Percentiles rank a stretch among this genome's conserved stretches.
phyloP scores from a whole-genome alignment of 2,329 filamentous ascomycete genomes.

The Ceratocystis ficicola region DNA sequence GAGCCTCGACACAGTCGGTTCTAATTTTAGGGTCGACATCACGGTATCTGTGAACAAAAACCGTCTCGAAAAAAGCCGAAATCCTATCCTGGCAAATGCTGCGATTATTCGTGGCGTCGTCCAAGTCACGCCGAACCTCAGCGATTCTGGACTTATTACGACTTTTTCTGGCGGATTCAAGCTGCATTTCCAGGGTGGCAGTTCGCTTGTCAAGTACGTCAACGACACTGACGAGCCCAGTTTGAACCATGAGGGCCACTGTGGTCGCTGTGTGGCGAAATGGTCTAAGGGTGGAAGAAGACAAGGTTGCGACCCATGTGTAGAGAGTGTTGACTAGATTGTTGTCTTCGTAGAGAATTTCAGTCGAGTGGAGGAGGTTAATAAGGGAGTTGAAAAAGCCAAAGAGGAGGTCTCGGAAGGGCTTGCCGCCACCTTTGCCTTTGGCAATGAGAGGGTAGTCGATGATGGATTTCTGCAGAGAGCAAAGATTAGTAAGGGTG shows the following conservation, averaged over 20 bases:
- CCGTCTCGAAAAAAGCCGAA: slow-evolving; percentile 76
- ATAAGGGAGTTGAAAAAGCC: slow-evolving; percentile 71
- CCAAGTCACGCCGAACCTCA: slow-evolving; percentile 59
- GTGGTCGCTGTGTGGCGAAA: slow-evolving; percentile 92
- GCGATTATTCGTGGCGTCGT: slow-evolving; percentile 57
- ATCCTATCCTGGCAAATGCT: slow-evolving; percentile 60
- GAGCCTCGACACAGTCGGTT: slow-evolving; percentile 72
- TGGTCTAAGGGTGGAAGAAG: slow-evolving; percentile 71
- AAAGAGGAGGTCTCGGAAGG: slow-evolving; percentile 66
- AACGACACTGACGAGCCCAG: slow-evolving; percentile 61
- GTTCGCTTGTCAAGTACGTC: slow-evolving; percentile 58
- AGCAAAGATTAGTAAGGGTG: background rate
- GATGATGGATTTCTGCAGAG: slow-evolving; percentile 54
- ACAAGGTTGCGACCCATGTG: slow-evolving; percentile 83
- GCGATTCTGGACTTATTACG: slow-evolving; percentile 69
- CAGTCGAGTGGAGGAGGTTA: slow-evolving; percentile 67
- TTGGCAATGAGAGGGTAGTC: slow-evolving; percentile 88
- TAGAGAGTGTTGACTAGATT: slow-evolving; percentile 78
- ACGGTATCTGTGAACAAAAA: slow-evolving; percentile 91
- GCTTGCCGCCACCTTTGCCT: slow-evolving; percentile 53
- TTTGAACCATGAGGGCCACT: slow-evolving; percentile 67
- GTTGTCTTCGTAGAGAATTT: slow-evolving; percentile 62
- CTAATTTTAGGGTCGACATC: slow-evolving; percentile 85
- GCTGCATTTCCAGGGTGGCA: slow-evolving; percentile 64
- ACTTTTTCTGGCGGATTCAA: slow-evolving; percentile 59